A percentile compares a stretch with the other conserved stretches of the same genome.
These are phyloP conservation scores for Aegilops sharonensis DNA, from an alignment of 176 grass and related monocot species.

Conservation along the genomic window DNA sequence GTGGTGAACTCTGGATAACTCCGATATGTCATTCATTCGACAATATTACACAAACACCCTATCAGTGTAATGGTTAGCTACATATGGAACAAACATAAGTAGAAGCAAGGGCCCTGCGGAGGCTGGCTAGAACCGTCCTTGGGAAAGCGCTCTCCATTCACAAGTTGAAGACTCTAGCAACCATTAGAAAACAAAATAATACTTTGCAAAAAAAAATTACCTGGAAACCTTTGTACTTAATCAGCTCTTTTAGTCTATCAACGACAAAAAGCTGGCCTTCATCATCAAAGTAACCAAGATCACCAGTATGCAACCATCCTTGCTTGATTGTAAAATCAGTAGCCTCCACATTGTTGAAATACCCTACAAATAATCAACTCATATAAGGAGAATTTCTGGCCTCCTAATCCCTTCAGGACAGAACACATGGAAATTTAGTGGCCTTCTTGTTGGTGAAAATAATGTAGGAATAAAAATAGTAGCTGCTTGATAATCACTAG, in stretches of 20 bases:
- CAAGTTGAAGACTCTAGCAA: not conserved
- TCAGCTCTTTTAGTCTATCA: constrained; percentile 95
- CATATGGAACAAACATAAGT: not conserved
- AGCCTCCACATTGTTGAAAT: constrained; percentile 92
- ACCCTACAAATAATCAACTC: constrained; percentile 44
- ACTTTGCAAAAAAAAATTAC: constrained; percentile 34
- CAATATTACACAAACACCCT: not conserved
- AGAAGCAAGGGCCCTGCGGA: not conserved
- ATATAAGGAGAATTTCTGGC: constrained; percentile 1
- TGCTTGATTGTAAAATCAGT: constrained; percentile 80
- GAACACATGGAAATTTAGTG: not conserved
- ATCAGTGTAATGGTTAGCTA: not conserved
- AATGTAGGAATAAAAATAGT: not conserved
- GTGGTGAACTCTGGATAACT: not conserved
- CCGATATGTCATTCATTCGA: not conserved
- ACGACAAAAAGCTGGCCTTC: constrained; percentile 80
- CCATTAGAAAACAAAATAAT: not conserved
- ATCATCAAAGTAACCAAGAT: constrained; percentile 82
- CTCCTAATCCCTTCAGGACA: not conserved
- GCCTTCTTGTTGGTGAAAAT: not conserved
- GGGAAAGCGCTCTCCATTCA: not conserved
- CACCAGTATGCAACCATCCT: constrained; percentile 95
- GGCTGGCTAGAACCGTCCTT: not conserved
- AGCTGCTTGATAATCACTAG: not conserved
- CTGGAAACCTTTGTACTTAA: constrained; percentile 97